phyloP scores from a whole-genome alignment of 768 basidiomycete species.

The Nevesoporus exiguus region DNA sequence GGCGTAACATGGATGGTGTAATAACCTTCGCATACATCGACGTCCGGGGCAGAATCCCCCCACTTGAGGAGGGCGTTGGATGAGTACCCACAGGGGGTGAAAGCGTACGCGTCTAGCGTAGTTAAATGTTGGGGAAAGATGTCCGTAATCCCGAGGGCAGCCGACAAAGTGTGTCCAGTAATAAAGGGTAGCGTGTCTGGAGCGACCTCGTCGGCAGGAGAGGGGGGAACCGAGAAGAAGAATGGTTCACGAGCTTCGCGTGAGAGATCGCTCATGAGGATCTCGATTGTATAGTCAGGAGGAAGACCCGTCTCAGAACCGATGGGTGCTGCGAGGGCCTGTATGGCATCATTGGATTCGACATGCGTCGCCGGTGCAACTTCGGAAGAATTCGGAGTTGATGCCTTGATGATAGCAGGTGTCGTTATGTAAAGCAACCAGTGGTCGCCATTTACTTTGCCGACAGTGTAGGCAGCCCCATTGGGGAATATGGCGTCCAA shows the following conservation, averaged over 20 bases:
- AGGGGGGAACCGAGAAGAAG: constrained; percentile 46
- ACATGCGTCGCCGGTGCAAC: constrained; percentile 14
- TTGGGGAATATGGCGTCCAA: constrained; percentile 85
- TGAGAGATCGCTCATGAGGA: constrained; percentile 92
- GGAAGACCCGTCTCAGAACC: constrained; percentile 14
- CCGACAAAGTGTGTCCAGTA: constrained; percentile 47
- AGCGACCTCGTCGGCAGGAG: constrained; percentile 53
- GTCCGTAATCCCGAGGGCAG: constrained; percentile 70
- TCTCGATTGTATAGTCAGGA: constrained; percentile 95
- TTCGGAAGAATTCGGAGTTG: constrained; percentile 20
- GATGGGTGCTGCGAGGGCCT: constrained; percentile 5
- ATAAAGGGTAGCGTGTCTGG: constrained; percentile 28
- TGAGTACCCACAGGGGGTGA: constrained; percentile 94
- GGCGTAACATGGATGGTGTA: constrained; percentile 99
- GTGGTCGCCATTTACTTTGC: constrained; percentile 97
- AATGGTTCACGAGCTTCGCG: constrained; percentile 75
- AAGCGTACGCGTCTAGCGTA: constrained; percentile 87
- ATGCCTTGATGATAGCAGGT: constrained; percentile 36
- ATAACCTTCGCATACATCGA: constrained; percentile 71
- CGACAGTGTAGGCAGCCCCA: constrained; percentile 94
- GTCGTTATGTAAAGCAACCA: constrained; percentile 94
- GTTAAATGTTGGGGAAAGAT: constrained; percentile 81
- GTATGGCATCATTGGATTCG: constrained; percentile 10
- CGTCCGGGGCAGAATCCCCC: constrained; percentile 33
- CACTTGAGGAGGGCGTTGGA: constrained; percentile 85